phyloP scores from a whole-genome alignment of 768 basidiomycete species.

The Lactarius vividus region DNA sequence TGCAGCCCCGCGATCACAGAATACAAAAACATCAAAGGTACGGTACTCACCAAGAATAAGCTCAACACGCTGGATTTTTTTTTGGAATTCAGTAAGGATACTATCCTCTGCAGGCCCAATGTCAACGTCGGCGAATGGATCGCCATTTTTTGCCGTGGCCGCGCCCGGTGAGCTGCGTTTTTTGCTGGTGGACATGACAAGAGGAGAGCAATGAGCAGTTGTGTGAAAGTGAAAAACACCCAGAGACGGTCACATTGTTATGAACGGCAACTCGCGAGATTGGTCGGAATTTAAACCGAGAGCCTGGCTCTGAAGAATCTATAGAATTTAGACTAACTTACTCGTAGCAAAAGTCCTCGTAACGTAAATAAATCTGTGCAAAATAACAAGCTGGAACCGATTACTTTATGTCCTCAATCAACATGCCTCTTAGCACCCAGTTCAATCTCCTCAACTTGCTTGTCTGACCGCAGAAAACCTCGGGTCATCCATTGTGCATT shows the following conservation, averaged over 20 bases:
- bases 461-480: constrained; percentile 34
- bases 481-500: constrained; percentile 41
- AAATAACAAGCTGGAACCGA: neutral
- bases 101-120: constrained; percentile 69
- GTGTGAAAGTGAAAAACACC: constrained; percentile 19
- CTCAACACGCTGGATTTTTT: constrained; percentile 68
- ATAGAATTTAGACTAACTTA: constrained; percentile 7
- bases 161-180: constrained; percentile 79
- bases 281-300: constrained; percentile 21
- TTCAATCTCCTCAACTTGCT: constrained; percentile 67
- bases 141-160: constrained; percentile 60
- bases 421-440: constrained; percentile 78
- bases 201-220: constrained; percentile 19
- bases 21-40: constrained; percentile 10
- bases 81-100: constrained; percentile 63
- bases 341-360: constrained; percentile 1
- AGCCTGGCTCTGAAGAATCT: neutral
- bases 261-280: constrained; percentile 23
- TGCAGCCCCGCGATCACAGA: neutral
- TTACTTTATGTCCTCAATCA: constrained; percentile 45
- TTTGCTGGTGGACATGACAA: constrained; percentile 45
- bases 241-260: neutral
- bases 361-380: constrained; percentile 6
- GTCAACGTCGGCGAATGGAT: constrained; percentile 61
- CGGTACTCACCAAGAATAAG: constrained; percentile 61